Conservation (phyloP, 176 grass and related monocot species). For the Cocos nucifera region DNA sequence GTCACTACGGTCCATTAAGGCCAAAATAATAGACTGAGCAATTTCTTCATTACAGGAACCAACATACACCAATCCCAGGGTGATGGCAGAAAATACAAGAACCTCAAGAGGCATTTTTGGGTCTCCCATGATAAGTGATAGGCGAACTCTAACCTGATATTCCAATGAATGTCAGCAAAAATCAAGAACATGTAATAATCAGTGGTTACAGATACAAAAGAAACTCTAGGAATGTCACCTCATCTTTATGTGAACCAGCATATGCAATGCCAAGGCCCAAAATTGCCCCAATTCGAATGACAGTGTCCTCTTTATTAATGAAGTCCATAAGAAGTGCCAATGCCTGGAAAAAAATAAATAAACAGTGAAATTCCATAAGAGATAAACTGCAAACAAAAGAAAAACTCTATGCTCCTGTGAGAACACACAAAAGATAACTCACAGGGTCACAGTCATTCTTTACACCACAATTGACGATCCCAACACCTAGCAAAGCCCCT, state of each 20-base stretch:
- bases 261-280: conserved; percentile 97
- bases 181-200: background rate
- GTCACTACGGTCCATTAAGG: conserved; percentile 83
- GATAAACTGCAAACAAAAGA: too few relatives aligned
- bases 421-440: conserved; percentile 16
- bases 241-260: conserved; percentile 87
- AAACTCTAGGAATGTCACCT: conserved; percentile 30
- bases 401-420: too few relatives aligned
- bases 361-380: too few relatives aligned
- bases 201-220: conserved; percentile 1
- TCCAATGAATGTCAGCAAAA: conserved; percentile 14
- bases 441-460: conserved; percentile 98
- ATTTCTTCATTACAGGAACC: conserved; percentile 99
- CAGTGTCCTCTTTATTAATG: conserved; percentile 76
- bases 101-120: conserved; percentile 75
- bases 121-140: conserved; percentile 69
- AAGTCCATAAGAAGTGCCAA: conserved; percentile 85
- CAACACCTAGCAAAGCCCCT: conserved; percentile 91
- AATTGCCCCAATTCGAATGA: conserved; percentile 83
- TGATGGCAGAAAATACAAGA: conserved; percentile 76
- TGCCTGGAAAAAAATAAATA: conserved; percentile 37
- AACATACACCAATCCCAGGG: conserved; percentile 80
- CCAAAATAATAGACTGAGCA: conserved; percentile 85
- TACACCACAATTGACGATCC: conserved; percentile 78
- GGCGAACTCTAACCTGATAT: conserved; percentile 61